Percentiles rank a stretch among this genome's conserved stretches.
These are phyloP conservation scores for Actinidia chinensis DNA, from an alignment of 179 eudicot genomes.

Conservation along the genomic window DNA sequence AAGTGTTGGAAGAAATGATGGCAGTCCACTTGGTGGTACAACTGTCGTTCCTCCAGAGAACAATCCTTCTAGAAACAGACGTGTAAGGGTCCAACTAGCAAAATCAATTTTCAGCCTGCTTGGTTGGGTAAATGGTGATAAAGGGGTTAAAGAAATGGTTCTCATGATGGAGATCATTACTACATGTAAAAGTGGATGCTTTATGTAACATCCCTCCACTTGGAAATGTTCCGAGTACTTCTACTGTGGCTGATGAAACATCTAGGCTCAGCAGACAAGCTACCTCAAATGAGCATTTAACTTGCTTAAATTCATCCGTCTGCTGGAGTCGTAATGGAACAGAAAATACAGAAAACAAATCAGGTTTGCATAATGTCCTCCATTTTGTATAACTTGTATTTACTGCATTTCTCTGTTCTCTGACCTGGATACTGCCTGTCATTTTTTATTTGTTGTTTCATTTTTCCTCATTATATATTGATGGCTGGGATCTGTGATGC, in stretches of 20 bases:
- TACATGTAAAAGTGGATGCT: conserved; percentile 18
- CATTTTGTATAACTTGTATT: background rate
- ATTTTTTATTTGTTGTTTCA: background rate
- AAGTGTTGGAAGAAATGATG: conserved; percentile 42
- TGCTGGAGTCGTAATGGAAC: conserved; percentile 31
- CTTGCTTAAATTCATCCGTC: conserved; percentile 30
- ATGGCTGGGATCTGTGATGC: background rate
- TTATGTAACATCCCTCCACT: conserved; percentile 25
- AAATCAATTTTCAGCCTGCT: conserved; percentile 35
- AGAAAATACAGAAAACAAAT: conserved; percentile 21
- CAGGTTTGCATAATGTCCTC: conserved; percentile 18
- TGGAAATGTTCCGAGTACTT: conserved; percentile 32
- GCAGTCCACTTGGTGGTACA: conserved; percentile 30
- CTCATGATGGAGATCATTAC: conserved; percentile 22
- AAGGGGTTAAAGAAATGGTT: conserved; percentile 37
- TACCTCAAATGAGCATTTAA: conserved; percentile 28
- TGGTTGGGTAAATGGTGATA: conserved; percentile 33
- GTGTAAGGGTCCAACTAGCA: conserved; percentile 33
- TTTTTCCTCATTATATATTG: background rate
- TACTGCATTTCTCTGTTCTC: background rate
- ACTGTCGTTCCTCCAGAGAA: conserved; percentile 23
- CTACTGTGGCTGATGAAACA: conserved; percentile 29
- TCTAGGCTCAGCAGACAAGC: conserved; percentile 23
- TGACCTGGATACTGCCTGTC: background rate
- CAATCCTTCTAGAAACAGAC: conserved; percentile 34